These are phyloP conservation scores for Amanita phalloides DNA, from an alignment of 768 basidiomycete species.

Conservation along the genomic window DNA sequence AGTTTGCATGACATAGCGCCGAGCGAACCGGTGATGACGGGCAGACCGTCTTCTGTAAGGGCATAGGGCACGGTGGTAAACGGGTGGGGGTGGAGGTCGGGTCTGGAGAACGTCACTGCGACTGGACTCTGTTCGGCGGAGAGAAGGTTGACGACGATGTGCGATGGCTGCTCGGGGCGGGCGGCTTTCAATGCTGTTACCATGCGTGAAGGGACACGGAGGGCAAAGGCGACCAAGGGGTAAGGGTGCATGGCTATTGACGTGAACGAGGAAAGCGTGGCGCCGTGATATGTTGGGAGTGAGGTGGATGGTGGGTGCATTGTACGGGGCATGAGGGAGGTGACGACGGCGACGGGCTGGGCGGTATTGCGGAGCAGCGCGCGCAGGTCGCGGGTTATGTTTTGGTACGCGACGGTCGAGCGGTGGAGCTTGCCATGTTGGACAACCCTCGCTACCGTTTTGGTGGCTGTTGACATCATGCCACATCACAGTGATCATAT, in stretches of 20 bases:
- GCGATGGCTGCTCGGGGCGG: constrained; percentile 18
- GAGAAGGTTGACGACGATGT: constrained; percentile 76
- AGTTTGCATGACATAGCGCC: constrained; percentile 70
- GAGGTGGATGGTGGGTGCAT: neutral
- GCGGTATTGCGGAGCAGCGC: constrained; percentile 63
- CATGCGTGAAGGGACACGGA: constrained; percentile 86
- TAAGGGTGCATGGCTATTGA: constrained; percentile 85
- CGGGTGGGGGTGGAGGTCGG: constrained; percentile 55
- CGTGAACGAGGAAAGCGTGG: constrained; percentile 89
- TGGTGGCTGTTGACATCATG: neutral
- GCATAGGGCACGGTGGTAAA: constrained; percentile 32
- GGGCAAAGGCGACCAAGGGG: constrained; percentile 82
- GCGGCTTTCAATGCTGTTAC: constrained; percentile 42
- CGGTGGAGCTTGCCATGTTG: neutral
- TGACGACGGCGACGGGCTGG: constrained; percentile 82
- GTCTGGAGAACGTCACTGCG: constrained; percentile 64
- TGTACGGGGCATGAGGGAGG: constrained; percentile 43
- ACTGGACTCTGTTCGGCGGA: constrained; percentile 51
- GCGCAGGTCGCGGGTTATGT: constrained; percentile 26
- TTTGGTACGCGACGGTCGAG: neutral
- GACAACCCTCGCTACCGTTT: neutral
- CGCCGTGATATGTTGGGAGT: constrained; percentile 56
- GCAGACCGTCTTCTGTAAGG: constrained; percentile 42
- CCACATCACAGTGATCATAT: too few relatives aligned
- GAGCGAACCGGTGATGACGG: constrained; percentile 45